phyloP scores from a whole-genome alignment of 108 stramenopile species.

The Pelagomonas calceolata region DNA sequence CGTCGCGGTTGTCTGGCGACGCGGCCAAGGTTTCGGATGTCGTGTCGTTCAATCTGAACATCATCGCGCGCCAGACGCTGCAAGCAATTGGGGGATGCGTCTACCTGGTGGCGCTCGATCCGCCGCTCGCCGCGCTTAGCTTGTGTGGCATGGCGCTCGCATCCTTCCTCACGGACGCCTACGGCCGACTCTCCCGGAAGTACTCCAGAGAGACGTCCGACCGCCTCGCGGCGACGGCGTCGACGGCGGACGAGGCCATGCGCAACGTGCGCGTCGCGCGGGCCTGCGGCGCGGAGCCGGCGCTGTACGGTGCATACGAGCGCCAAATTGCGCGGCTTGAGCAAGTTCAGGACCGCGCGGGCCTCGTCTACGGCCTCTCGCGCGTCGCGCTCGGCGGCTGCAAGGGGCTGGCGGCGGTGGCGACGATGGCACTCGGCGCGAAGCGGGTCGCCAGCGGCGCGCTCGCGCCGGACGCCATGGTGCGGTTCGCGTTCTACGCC shows the following conservation, averaged over 20 bases:
- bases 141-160: conserved; percentile 60
- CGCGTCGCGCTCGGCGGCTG: background rate
- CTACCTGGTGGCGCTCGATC: conserved; percentile 52
- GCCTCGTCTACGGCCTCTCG: background rate
- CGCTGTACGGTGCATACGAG: conserved; percentile 48
- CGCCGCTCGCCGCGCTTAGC: conserved; percentile 46
- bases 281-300: background rate
- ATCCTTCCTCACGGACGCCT: conserved; percentile 49
- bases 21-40: conserved; percentile 74
- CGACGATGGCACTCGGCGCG: background rate
- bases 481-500: conserved; percentile 67
- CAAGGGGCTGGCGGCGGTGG: background rate
- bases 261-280: background rate
- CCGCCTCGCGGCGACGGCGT: background rate
- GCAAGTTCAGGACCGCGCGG: background rate
- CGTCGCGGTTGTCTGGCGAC: conserved; percentile 69
- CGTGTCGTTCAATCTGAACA: conserved; percentile 66
- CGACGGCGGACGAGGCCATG: background rate
- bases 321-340: background rate
- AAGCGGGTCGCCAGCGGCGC: conserved; percentile 41
- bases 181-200: conserved; percentile 58
- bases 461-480: conserved; percentile 50
- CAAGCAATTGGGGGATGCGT: conserved; percentile 62
- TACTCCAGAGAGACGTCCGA: conserved; percentile 54
- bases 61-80: conserved; percentile 62